Conservation (phyloP, 2,329 filamentous ascomycete genomes). For the Blumeriella jaapii region DNA sequence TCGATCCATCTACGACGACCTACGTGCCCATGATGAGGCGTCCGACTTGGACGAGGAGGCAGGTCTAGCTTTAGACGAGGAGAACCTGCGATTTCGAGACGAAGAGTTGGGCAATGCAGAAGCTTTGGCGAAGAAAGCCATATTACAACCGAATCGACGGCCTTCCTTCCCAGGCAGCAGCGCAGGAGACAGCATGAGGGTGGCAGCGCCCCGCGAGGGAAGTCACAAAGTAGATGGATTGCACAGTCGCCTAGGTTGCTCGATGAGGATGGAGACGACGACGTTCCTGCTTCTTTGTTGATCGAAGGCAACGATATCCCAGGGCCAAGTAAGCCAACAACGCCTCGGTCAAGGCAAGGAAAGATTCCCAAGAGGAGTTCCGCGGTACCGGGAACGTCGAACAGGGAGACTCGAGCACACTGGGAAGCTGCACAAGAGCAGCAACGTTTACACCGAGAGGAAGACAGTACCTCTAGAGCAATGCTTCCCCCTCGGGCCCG, state of each 20-base stretch:
- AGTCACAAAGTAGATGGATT: slow-evolving; percentile 17
- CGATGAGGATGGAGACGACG: slow-evolving; percentile 32
- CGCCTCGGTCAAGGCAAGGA: slow-evolving; percentile 13
- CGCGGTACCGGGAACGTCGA: slow-evolving; percentile 33
- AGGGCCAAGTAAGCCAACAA: slow-evolving; percentile 19
- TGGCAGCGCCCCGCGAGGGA: slow-evolving; percentile 7
- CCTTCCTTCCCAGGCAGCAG: slow-evolving; percentile 20
- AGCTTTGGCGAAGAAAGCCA: slow-evolving; percentile 25
- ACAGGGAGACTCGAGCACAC: slow-evolving; percentile 35
- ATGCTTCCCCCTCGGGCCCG: slow-evolving; percentile 35
- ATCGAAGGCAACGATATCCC: slow-evolving; percentile 40
- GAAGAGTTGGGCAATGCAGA: slow-evolving; percentile 25
- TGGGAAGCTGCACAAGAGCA: slow-evolving; percentile 45
- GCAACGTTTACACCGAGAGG: slow-evolving; percentile 34
- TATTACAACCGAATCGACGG: slow-evolving; percentile 24
- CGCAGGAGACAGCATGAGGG: slow-evolving; percentile 7
- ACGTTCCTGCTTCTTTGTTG: slow-evolving; percentile 52
- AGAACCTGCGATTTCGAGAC: slow-evolving; percentile 26
- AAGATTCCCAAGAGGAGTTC: slow-evolving; percentile 15
- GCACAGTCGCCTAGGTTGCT: slow-evolving; percentile 26
- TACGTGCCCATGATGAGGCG: slow-evolving; percentile 25
- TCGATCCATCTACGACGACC: slow-evolving; percentile 28
- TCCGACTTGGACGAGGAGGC: slow-evolving; percentile 26
- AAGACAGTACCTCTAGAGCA: slow-evolving; percentile 27
- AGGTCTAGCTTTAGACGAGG: slow-evolving; percentile 26